Evolutionary conservation across 106 monocot genomes (phyloP).

Genomic region (Dendrobium catenatum): DNA sequence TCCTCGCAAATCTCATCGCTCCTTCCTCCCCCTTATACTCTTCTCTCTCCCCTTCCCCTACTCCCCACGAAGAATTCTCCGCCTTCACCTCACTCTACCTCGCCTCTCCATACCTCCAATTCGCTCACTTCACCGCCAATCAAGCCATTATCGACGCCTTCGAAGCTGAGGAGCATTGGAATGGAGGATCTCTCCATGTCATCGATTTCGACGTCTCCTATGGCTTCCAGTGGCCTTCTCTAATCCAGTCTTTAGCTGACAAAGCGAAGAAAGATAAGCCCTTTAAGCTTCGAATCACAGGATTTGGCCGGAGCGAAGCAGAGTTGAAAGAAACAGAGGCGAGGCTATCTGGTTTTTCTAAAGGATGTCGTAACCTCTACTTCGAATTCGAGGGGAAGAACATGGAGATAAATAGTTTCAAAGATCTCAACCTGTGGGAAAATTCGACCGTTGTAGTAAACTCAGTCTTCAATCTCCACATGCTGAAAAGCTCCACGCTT

Average conservation of each 20-base stretch:
- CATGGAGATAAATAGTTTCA: background rate
- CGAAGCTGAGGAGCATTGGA: slow-evolving; percentile 18
- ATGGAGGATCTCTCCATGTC: slow-evolving; percentile 31
- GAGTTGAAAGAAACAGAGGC: slow-evolving; percentile 40
- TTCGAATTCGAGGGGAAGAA: slow-evolving; percentile 41
- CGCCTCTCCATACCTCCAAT: slow-evolving; percentile 53
- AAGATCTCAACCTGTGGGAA: slow-evolving; percentile 17
- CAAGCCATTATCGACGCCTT: slow-evolving; percentile 66
- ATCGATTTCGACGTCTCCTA: slow-evolving; percentile 55
- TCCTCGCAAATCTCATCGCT: slow-evolving; percentile 16
- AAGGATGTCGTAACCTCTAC: slow-evolving; percentile 31
- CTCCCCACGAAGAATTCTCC: slow-evolving; percentile 19
- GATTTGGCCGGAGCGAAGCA: slow-evolving; percentile 25
- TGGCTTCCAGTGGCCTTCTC: slow-evolving; percentile 73
- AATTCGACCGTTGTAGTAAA: slow-evolving; percentile 36
- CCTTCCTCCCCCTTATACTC: slow-evolving; percentile 1
- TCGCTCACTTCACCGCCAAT: slow-evolving; percentile 89
- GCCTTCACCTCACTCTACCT: slow-evolving; percentile 59
- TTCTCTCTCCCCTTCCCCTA: slow-evolving; percentile 6
- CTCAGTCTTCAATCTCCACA: slow-evolving; percentile 29
- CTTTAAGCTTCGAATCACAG: slow-evolving; percentile 41
- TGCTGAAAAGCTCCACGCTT: slow-evolving; percentile 18
- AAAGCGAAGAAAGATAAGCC: slow-evolving; percentile 22
- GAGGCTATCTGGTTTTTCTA: slow-evolving; percentile 37
- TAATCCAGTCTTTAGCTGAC: slow-evolving; percentile 64